Conservation (phyloP, 2,329 filamentous ascomycete genomes). For the Fusarium hainanense region DNA sequence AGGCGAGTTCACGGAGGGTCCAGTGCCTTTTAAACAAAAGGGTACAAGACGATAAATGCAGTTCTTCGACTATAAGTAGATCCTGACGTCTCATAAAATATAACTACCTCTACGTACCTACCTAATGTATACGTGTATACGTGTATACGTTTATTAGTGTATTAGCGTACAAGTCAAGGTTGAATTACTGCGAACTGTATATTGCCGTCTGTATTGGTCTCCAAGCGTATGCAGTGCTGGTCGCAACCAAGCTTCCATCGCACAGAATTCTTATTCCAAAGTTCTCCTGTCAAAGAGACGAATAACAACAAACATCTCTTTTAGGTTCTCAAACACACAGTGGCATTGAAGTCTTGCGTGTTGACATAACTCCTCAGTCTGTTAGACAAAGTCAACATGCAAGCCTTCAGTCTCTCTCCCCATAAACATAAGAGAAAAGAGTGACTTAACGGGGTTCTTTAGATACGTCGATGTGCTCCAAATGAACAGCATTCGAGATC, state of each 20-base stretch:
- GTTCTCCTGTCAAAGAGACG: too few species aligned
- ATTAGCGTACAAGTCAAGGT: not conserved
- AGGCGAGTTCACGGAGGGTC: not conserved
- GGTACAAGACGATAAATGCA: not conserved
- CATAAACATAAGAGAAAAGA: not conserved
- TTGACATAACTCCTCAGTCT: not conserved
- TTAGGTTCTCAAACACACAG: too few species aligned
- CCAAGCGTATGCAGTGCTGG: not conserved
- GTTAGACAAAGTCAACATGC: not conserved
- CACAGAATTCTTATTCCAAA: not conserved
- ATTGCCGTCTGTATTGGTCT: not conserved
- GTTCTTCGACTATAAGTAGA: not conserved
- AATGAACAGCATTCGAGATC: not conserved
- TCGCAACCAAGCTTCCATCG: not conserved
- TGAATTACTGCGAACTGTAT: not conserved
- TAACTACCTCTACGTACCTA: not conserved
- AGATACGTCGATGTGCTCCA: not conserved
- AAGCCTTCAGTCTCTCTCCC: not conserved
- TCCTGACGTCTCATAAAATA: not conserved
- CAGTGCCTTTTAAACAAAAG: not conserved
- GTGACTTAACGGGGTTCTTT: not conserved
- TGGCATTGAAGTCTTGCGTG: too few species aligned
- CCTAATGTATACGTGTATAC: not conserved
- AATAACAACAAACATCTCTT: too few species aligned
- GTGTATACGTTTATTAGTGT: too few species aligned